These are phyloP conservation scores for Kickxella alabastrina DNA, from an alignment of 192 early-diverging fungal genomes.

Conservation along the genomic window DNA sequence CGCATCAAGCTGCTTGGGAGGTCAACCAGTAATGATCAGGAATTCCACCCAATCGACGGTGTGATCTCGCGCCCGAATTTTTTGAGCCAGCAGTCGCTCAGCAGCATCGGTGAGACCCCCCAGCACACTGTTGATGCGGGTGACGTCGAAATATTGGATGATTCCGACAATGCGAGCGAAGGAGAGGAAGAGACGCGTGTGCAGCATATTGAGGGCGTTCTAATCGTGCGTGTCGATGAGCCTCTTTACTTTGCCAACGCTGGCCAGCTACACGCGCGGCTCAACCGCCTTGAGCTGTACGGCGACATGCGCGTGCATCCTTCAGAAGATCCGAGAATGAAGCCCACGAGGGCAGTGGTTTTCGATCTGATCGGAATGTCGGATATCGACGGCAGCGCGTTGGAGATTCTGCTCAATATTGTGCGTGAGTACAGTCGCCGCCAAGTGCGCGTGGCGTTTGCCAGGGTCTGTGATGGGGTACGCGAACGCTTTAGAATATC, in stretches of 20 bases:
- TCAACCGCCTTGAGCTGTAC: constrained; percentile 89
- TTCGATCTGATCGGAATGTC: constrained; percentile 92
- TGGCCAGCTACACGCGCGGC: constrained; percentile 90
- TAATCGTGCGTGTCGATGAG: constrained; percentile 90
- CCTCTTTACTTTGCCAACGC: constrained; percentile 96
- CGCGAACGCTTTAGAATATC: constrained; percentile 68
- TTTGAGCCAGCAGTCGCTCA: constrained; percentile 19
- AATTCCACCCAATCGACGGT: constrained; percentile 64
- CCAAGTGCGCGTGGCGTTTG: constrained; percentile 85
- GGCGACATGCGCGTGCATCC: constrained; percentile 95
- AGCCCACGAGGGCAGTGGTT: constrained; percentile 70
- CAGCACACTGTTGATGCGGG: constrained; percentile 11
- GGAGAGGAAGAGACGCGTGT: constrained; percentile 45
- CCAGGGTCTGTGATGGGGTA: constrained; percentile 74
- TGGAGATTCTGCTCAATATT: constrained; percentile 85
- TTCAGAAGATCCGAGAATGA: constrained; percentile 80
- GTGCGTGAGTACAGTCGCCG: constrained; percentile 80
- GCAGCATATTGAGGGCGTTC: constrained; percentile 74
- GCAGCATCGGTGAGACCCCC: constrained; percentile 9
- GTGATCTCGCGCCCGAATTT: constrained; percentile 52
- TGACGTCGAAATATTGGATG: background rate
- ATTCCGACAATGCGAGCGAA: background rate
- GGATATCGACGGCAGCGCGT: constrained; percentile 87
- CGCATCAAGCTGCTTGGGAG: constrained; percentile 74
- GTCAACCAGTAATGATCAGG: constrained; percentile 54